Base-by-base conservation (phyloP, 2,329 filamentous ascomycete species). In the Claviceps spartinae region DNA sequence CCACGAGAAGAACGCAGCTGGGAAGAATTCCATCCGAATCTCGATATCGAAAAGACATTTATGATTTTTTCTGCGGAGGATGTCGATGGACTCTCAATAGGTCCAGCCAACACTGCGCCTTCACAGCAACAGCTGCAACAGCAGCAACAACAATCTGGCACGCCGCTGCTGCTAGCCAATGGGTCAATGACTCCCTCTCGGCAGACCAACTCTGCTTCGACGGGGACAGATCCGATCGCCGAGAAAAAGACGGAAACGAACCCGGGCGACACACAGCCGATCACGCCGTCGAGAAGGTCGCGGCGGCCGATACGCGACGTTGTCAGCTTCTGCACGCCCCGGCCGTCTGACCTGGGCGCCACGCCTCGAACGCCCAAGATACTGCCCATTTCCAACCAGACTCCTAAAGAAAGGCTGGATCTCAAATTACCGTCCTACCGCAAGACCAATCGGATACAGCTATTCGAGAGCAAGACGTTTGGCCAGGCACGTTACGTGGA, bases 1-100 rank as follows among this genome's bases (percentile, higher is more conserved):
- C 93, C 93, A 36, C 79, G 93, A 62, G 93, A 98, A 69, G 93
- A 98, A 71, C 83, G 91, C 56, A 88, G 88, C 50, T 98, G 91
- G 89, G 90, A 96, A 63, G 93, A 98, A 65, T 97, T 97, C 58
- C 93, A 98, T 67, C 89, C 88, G 0, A 88, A 96, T 61, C 79
- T 98, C 50, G 90, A 97, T 69, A 89, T 96, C 48, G 88, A 95
- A 52, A 78, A 78, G 13, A 80, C 79, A 4, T 85, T 96, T 57
- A 81, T 85, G 58, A 75, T 95, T 2, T 90, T 90, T 63, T 81
- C 78, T 48, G 83, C 89, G 2, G 83, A 93, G 56, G 87, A 95
- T 58, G 84, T 97, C 6, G 91, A 97, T 64, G 88, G 88, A 20
- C 73, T 82, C 43, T 70, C 74, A 3, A 70, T 60, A 50, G 65